phyloP scores from a whole-genome alignment of 805 yeast species.

The Myxozyma lipomycoides region DNA sequence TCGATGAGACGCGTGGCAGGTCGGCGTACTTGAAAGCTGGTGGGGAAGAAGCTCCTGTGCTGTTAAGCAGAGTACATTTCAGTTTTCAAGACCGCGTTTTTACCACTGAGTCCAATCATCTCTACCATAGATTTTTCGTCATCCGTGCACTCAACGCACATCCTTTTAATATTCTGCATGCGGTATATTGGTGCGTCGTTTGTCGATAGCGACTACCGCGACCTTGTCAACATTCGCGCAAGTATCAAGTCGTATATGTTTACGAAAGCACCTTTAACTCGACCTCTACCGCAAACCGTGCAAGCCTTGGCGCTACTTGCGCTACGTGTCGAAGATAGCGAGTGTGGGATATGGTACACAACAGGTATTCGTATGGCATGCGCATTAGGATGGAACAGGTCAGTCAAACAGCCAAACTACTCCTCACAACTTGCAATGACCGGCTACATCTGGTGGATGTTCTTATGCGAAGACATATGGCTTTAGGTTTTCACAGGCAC shows the following conservation, averaged over 20 bases:
- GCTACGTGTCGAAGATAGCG: constrained; percentile 12
- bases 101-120: constrained; percentile 16
- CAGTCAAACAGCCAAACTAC: neutral
- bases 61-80: constrained; percentile 6
- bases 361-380: constrained; percentile 18
- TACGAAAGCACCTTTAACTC: constrained; percentile 15
- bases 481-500: constrained; percentile 13
- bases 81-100: constrained; percentile 7
- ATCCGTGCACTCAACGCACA: constrained; percentile 10
- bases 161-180: constrained; percentile 15
- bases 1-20: constrained; percentile 18
- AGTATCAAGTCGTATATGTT: constrained; percentile 12
- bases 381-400: constrained; percentile 14
- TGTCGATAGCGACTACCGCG: constrained; percentile 1
- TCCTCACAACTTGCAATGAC: constrained; percentile 12
- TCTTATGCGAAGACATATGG: constrained; percentile 19
- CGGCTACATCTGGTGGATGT: constrained; percentile 16
- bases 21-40: constrained; percentile 12
- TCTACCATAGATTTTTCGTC: constrained; percentile 10
- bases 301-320: constrained; percentile 17
- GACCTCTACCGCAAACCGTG: constrained; percentile 14
- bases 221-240: constrained; percentile 4
- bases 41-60: neutral
- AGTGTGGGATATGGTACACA: constrained; percentile 9
- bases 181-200: constrained; percentile 15